Evolutionary conservation across 495 filamentous ascomycete species (phyloP).

Genomic region (Aspergillus ostianus): DNA sequence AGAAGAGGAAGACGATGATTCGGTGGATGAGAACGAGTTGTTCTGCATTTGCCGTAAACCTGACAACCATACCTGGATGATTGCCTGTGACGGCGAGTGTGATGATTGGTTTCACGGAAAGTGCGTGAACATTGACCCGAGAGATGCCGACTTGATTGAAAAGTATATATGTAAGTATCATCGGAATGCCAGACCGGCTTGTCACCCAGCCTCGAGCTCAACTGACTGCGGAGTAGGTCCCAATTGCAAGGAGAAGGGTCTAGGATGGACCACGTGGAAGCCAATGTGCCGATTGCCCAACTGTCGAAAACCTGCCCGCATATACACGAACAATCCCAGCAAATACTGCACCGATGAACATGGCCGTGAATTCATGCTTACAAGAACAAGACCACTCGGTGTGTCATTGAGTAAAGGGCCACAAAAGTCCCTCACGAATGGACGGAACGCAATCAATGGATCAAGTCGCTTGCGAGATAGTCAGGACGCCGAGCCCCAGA

Average conservation of each 20-base stretch:
- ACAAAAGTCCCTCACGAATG: neutral
- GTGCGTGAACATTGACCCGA: constrained; percentile 61
- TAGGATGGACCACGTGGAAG: constrained; percentile 64
- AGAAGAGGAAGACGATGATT: constrained; percentile 39
- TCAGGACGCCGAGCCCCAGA: neutral
- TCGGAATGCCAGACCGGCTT: neutral
- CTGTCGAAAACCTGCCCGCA: constrained; percentile 61
- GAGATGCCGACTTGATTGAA: constrained; percentile 64
- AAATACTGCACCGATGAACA: constrained; percentile 74
- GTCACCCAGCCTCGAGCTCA: neutral
- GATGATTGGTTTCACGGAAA: constrained; percentile 75
- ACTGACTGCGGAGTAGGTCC: constrained; percentile 41
- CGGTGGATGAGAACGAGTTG: constrained; percentile 49
- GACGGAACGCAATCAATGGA: neutral
- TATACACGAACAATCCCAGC: constrained; percentile 45
- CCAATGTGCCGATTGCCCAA: constrained; percentile 61
- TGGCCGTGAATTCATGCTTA: constrained; percentile 56
- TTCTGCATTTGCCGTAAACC: constrained; percentile 71
- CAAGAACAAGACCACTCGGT: constrained; percentile 30
- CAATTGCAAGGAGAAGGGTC: constrained; percentile 53
- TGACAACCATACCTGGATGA: constrained; percentile 76
- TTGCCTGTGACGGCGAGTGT: constrained; percentile 68
- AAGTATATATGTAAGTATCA: constrained; percentile 61
- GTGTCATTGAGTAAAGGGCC: neutral
- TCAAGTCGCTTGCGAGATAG: neutral